Base-by-base conservation (phyloP, 129 eudicot genomes). In the Logfia minima region DNA sequence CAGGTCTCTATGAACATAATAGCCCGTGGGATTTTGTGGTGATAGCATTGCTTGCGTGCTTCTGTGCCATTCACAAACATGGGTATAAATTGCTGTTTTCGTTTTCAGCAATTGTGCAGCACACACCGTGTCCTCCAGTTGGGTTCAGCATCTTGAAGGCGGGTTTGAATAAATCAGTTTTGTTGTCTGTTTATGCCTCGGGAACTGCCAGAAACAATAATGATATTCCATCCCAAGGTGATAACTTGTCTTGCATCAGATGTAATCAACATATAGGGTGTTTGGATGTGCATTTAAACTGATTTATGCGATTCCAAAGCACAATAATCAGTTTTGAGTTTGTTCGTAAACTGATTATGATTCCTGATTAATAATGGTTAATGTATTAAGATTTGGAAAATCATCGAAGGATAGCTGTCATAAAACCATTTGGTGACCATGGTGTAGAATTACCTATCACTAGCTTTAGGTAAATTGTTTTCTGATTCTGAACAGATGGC, bases 131-230 rank as follows among this genome's bases (percentile, higher is more conserved):
- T 64, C 81, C 83, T 77, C 89, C 89, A 22, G 81, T 83, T 32
- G 85, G 89, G 68, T 86, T 84, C 83, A 86, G 81, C 66, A 83
- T 83, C 75, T 68, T 86, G 81, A 83, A 83, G 83, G 87, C 89
- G 5, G 89, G 89, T 62, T 80, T 86, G 39, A 86, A 83, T 71
- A 83, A 83, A 74, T 86, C 87, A 10, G 84, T 86, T 77, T 80
- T 86, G 72, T 77, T 84, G 78, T 86, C 87, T 41, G 83, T 86
- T 71, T 83, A 80, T 45, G 78, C 80, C 23, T 80, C 89, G 17
- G 72, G 83, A 68, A 80, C 74, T 77, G 31, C 74, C 32, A 82
- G 71, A 68, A 76, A 66, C 39, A 39, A 64, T 66, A 61, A 70
- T 60, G 77, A 77, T 73, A 77, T 58, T 56, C 83, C 87, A 48